Evolutionary conservation across 441 rosid species (phyloP).

Genomic region (Jatropha podagrica): DNA sequence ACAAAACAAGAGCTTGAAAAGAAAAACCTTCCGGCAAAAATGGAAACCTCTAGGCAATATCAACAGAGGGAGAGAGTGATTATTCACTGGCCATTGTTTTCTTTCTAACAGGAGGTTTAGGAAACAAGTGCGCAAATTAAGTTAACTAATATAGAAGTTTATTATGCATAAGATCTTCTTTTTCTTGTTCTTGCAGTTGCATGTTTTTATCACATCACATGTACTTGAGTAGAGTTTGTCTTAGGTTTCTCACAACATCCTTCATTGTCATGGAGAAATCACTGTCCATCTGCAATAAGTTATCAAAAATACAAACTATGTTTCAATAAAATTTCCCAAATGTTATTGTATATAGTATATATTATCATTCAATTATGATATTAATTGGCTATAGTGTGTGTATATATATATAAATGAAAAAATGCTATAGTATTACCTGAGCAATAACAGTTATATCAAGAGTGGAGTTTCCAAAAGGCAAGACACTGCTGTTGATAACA

Average conservation of each 20-base stretch:
- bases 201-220: not conserved
- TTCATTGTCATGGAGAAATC: conserved; percentile 35
- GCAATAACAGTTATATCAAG: conserved; percentile 63
- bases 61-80: not conserved
- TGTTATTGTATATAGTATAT: no score
- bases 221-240: conserved; percentile 21
- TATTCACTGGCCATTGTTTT: not conserved
- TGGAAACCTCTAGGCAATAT: conserved; percentile 1
- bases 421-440: conserved; percentile 36
- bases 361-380: no score
- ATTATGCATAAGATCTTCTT: no score
- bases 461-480: conserved; percentile 61
- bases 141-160: not conserved
- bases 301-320: not conserved
- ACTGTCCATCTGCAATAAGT: conserved; percentile 47
- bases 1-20: not conserved
- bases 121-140: not conserved
- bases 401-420: no score
- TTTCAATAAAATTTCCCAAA: not conserved
- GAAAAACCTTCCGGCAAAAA: not conserved
- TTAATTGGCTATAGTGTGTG: no score
- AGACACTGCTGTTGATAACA: conserved; percentile 43
- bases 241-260: conserved; percentile 52
- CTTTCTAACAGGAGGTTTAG: not conserved
- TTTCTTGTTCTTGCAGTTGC: not conserved